A percentile compares a stretch with the other conserved stretches of the same genome.
These are phyloP conservation scores for Bruguiera sexangula DNA, from an alignment of 345 rosid genomes.

Conservation along the genomic window DNA sequence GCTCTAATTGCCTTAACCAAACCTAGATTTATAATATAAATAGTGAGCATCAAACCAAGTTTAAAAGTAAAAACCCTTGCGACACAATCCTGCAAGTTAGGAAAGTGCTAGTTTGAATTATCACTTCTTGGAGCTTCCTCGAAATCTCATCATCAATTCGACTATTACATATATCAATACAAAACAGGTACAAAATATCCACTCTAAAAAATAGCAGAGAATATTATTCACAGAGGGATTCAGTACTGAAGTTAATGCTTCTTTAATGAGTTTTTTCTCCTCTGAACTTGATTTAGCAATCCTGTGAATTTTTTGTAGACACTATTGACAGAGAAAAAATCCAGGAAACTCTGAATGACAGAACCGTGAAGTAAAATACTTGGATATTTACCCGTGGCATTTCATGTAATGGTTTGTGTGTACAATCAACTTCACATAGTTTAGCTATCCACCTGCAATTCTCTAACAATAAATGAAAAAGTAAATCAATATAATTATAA, in stretches of 20 bases:
- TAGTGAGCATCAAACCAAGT: background rate
- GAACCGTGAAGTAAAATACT: background rate
- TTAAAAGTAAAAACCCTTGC: constrained; percentile 43
- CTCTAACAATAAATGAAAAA: constrained; percentile 35
- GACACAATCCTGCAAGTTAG: constrained; percentile 76
- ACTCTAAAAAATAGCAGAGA: background rate
- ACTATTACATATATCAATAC: constrained; percentile 31
- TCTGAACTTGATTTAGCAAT: constrained; percentile 64
- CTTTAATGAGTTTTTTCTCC: constrained; percentile 52
- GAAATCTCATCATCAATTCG: constrained; percentile 88
- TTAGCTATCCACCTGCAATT: constrained; percentile 67
- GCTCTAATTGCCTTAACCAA: constrained; percentile 71
- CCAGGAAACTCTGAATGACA: background rate
- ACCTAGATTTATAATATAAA: constrained; percentile 15
- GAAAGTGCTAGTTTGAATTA: constrained; percentile 76
- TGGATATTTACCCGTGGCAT: constrained; percentile 52
- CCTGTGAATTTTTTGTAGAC: constrained; percentile 39
- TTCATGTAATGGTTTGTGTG: constrained; percentile 74
- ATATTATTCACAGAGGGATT: constrained; percentile 49
- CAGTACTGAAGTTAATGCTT: constrained; percentile 76
- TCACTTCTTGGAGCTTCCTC: constrained; percentile 77
- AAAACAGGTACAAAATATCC: background rate
- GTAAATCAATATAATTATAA: constrained; percentile 23
- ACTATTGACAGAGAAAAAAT: constrained; percentile 7
- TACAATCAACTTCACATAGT: constrained; percentile 40